These are phyloP conservation scores for Seiridium cupressi DNA, from an alignment of 2,329 filamentous ascomycete genomes.

Conservation along the genomic window DNA sequence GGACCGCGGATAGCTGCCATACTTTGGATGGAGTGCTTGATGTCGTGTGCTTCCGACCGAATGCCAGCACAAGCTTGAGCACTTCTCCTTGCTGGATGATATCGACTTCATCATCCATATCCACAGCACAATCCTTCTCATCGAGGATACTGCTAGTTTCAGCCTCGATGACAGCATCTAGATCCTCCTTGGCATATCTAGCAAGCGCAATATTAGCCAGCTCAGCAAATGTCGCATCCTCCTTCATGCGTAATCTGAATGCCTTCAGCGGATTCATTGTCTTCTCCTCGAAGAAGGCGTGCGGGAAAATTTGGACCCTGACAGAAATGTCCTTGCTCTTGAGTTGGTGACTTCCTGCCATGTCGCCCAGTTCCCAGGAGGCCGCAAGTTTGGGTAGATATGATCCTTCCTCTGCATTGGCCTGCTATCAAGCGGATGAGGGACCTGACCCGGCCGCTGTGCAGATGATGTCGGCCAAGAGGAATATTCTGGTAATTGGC, in stretches of 20 bases:
- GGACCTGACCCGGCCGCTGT: too few species aligned
- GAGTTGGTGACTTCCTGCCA: not conserved
- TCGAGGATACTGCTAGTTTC: not conserved
- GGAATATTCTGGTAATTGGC: too few species aligned
- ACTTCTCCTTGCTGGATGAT: not conserved
- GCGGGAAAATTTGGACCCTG: not conserved
- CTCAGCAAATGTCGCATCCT: not conserved
- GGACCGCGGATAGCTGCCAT: not conserved
- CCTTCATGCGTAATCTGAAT: not conserved
- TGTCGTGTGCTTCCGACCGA: too few species aligned
- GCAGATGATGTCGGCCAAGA: too few species aligned
- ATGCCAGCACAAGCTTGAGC: conserved; percentile 1
- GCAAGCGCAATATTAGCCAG: not conserved
- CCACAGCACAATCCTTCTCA: not conserved
- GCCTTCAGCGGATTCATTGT: not conserved
- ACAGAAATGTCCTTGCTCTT: not conserved
- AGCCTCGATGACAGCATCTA: not conserved
- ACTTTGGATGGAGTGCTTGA: not conserved
- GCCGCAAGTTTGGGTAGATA: not conserved
- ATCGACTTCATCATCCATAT: not conserved
- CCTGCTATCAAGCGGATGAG: too few species aligned
- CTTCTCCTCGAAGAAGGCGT: not conserved
- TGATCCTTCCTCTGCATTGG: not conserved
- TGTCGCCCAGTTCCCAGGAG: not conserved
- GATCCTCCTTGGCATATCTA: not conserved